phyloP scores from a whole-genome alignment of 1,284 basidiomycete species.

The Peniophora sp. region DNA sequence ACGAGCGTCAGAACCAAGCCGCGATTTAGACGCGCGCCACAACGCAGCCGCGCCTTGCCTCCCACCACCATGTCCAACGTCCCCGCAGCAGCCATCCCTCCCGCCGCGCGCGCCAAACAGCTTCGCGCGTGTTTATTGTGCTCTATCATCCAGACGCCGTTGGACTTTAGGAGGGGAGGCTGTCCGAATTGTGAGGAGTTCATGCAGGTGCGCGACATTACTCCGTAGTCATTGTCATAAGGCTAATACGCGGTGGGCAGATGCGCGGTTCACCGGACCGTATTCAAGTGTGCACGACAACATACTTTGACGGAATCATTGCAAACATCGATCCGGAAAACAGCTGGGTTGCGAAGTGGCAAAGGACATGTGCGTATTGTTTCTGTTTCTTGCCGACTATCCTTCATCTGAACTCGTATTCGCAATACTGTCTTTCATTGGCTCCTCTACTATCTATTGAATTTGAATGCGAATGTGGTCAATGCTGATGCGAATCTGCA shows the following conservation, averaged over 20 bases:
- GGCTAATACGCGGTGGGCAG: slow-evolving; percentile 31
- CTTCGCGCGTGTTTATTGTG: slow-evolving; percentile 90
- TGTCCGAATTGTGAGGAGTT: slow-evolving; percentile 98
- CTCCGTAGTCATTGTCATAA: too few species aligned
- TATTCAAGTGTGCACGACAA: slow-evolving; percentile 86
- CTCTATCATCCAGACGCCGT: slow-evolving; percentile 79
- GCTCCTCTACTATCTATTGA: neutral
- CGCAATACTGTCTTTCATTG: too few species aligned
- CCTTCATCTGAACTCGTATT: neutral
- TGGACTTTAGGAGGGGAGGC: slow-evolving; percentile 80
- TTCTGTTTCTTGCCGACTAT: neutral
- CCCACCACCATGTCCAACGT: neutral
- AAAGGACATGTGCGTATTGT: slow-evolving; percentile 67
- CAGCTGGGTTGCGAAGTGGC: slow-evolving; percentile 96
- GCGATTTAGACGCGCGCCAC: too few species aligned
- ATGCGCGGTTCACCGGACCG: slow-evolving; percentile 86
- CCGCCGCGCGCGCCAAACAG: slow-evolving; percentile 57
- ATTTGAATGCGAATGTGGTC: too few species aligned
- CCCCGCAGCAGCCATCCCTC: slow-evolving; percentile 39
- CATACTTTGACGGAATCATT: slow-evolving; percentile 90
- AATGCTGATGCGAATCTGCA: slow-evolving; percentile 21
- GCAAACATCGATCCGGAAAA: slow-evolving; percentile 82
- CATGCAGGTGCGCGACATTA: slow-evolving; percentile 63
- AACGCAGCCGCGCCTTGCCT: neutral
- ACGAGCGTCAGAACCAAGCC: too few species aligned